Conservation (phyloP, 208 protist genomes). For the Crithidia expoeki region DNA sequence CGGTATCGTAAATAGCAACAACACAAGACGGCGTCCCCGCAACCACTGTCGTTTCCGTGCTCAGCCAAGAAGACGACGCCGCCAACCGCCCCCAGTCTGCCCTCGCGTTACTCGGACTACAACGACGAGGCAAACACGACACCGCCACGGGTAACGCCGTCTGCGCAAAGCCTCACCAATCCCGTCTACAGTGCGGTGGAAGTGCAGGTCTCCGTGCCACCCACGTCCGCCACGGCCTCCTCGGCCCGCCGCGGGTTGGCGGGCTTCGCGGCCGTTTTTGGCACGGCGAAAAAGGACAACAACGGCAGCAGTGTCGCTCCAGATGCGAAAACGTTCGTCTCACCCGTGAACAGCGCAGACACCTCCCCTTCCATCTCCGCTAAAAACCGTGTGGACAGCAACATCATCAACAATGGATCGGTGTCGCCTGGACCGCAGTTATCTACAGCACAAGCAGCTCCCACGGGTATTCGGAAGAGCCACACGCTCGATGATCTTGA, state of each 20-base stretch:
- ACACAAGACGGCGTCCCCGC: background rate
- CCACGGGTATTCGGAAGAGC: slow-evolving; percentile 4
- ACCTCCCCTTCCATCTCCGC: background rate
- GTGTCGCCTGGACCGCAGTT: background rate
- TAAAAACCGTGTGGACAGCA: background rate
- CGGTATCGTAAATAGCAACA: background rate
- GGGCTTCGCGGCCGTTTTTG: background rate
- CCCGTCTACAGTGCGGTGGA: slow-evolving; percentile 26
- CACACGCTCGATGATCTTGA: slow-evolving; percentile 21
- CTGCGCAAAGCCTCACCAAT: background rate
- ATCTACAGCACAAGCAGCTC: background rate
- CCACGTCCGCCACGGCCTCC: slow-evolving; percentile 3
- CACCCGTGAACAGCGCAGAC: background rate
- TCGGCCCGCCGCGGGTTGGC: slow-evolving; percentile 3
- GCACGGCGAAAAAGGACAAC: slow-evolving; percentile 17
- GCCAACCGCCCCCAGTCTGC: slow-evolving; percentile 1
- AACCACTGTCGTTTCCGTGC: background rate
- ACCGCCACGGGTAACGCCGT: background rate
- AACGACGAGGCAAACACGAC: background rate
- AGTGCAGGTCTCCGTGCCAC: slow-evolving; percentile 13
- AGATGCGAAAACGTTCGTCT: background rate
- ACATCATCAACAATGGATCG: background rate
- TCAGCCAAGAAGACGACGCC: background rate
- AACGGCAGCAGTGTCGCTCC: background rate
- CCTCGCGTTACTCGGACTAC: slow-evolving; percentile 15